Evolutionary conservation across 2,329 filamentous ascomycete species (phyloP).

Genomic region (Corynespora cassiicola): DNA sequence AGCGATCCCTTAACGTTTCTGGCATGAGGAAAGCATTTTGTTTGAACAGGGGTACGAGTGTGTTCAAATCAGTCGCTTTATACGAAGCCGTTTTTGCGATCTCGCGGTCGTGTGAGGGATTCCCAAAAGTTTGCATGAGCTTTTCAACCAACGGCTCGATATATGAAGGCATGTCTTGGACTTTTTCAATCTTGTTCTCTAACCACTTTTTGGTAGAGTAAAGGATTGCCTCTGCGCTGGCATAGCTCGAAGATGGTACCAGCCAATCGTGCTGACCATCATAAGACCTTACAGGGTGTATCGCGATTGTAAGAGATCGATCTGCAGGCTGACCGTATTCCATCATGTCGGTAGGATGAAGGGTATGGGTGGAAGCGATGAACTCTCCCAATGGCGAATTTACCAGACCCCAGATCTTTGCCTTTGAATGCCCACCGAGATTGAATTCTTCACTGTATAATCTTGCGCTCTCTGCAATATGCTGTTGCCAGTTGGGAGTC

Average conservation of each 20-base stretch:
- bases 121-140: slow-evolving; percentile 25
- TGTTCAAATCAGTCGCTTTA: slow-evolving; percentile 5
- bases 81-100: background rate
- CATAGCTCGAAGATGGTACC: too few species aligned
- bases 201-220: slow-evolving; percentile 43
- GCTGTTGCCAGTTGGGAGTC: slow-evolving; percentile 47
- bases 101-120: slow-evolving; percentile 2
- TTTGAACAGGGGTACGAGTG: slow-evolving; percentile 27
- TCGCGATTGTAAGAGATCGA: slow-evolving; percentile 49
- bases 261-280: too few species aligned
- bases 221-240: slow-evolving; percentile 39
- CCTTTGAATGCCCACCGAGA: slow-evolving; percentile 56
- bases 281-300: too few species aligned
- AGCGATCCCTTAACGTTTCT: slow-evolving; percentile 37
- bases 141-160: slow-evolving; percentile 28
- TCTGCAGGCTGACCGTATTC: slow-evolving; percentile 61
- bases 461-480: slow-evolving; percentile 44
- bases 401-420: slow-evolving; percentile 62
- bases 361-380: slow-evolving; percentile 56
- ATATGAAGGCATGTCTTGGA: slow-evolving; percentile 26
- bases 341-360: slow-evolving; percentile 64
- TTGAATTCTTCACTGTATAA: slow-evolving; percentile 58
- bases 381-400: slow-evolving; percentile 54
- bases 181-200: slow-evolving; percentile 35
- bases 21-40: slow-evolving; percentile 26